Evolutionary conservation across 2,329 filamentous ascomycete species (phyloP).

Genomic region (Aspergillus pseudoglaucus): DNA sequence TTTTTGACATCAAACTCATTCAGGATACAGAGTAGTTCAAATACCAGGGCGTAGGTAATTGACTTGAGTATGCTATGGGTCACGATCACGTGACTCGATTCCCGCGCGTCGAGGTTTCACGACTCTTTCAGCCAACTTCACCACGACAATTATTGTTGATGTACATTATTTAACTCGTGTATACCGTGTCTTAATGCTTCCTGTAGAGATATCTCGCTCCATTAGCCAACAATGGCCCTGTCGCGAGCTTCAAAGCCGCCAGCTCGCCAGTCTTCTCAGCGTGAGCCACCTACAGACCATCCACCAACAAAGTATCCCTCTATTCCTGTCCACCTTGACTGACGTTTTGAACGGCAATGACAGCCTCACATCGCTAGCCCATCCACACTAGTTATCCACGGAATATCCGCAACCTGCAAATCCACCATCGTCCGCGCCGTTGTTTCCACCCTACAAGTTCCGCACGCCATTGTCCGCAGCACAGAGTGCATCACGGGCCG

Average conservation of each 20-base stretch:
- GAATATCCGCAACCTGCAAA: constrained; percentile 82
- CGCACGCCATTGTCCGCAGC: constrained; percentile 37
- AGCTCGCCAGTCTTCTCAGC: constrained; percentile 36
- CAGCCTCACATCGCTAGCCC: constrained; percentile 55
- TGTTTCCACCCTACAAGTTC: constrained; percentile 53
- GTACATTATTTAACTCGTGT: neutral
- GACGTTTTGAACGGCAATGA: neutral
- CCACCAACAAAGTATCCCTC: neutral
- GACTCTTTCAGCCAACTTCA: neutral
- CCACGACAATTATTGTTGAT: neutral
- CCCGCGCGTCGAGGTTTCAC: neutral
- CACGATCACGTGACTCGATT: neutral
- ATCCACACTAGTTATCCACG: constrained; percentile 71
- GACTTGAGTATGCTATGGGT: neutral
- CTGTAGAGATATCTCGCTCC: constrained; percentile 26
- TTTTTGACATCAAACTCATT: neutral
- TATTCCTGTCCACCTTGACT: neutral
- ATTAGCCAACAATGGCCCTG: constrained; percentile 39
- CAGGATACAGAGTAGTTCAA: too few species aligned
- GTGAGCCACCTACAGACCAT: constrained; percentile 22
- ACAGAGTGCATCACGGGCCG: constrained; percentile 42
- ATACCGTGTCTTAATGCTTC: constrained; percentile 19
- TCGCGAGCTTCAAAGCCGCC: constrained; percentile 36
- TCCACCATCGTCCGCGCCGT: constrained; percentile 61
- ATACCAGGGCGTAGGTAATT: neutral